phyloP scores from a whole-genome alignment of 306 rosid species.

The Cicer judaicum region DNA sequence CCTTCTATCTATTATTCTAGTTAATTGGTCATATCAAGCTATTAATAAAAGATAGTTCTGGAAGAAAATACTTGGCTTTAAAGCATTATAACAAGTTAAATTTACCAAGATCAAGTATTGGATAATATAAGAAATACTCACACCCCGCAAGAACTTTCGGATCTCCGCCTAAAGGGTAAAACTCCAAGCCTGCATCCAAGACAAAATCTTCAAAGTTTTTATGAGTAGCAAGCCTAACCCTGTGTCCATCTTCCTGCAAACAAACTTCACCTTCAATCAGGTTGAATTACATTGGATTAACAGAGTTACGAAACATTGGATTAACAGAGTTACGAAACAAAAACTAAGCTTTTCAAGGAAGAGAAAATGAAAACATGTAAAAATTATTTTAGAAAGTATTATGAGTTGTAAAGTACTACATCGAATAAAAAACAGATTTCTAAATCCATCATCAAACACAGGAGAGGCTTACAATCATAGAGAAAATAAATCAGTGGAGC shows the following conservation, averaged over 20 bases:
- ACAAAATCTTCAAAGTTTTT: conserved; percentile 91
- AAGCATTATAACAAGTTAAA: conserved; percentile 26
- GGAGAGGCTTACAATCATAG: conserved; percentile 18
- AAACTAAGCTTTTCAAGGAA: conserved; percentile 24
- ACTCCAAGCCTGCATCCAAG: conserved; percentile 83
- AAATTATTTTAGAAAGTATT: conserved; percentile 29
- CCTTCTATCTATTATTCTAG: conserved; percentile 22
- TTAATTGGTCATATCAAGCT: conserved; percentile 20
- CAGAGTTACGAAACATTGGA: conserved; percentile 26
- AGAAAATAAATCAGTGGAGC: conserved; percentile 20
- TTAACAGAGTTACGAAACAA: conserved; percentile 19
- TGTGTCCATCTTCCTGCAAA: conserved; percentile 85
- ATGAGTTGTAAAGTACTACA: not conserved
- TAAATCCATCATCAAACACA: conserved; percentile 21
- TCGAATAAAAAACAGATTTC: conserved; percentile 5
- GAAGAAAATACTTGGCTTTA: conserved; percentile 14
- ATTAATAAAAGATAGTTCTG: conserved; percentile 6
- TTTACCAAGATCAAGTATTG: conserved; percentile 9
- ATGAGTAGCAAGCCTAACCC: conserved; percentile 95
- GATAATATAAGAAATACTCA: conserved; percentile 60
- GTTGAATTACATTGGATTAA: conserved; percentile 31
- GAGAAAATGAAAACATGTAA: conserved; percentile 19
- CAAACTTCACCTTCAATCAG: conserved; percentile 44
- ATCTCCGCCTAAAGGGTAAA: conserved; percentile 95
- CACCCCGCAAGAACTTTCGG: conserved; percentile 98